Evolutionary conservation across 2,329 filamentous ascomycete species (phyloP), one percentile per base, ranked within the genome.

Genomic region (Penicillium olsonii): DNA sequence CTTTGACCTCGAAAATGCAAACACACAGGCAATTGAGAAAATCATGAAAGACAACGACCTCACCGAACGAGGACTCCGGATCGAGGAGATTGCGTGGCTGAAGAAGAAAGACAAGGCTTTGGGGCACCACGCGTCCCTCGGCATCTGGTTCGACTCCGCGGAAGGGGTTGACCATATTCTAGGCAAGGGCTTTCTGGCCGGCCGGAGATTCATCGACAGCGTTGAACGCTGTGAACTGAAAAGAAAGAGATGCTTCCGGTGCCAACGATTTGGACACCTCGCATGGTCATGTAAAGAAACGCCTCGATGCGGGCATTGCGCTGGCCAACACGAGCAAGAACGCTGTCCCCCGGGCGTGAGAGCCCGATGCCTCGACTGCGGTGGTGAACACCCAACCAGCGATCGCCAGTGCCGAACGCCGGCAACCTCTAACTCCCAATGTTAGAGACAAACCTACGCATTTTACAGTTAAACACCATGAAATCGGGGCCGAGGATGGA

Each of bases 21-120:
- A 35, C 7, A 12, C 12, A 8, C n/a, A 37, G 15, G 42, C 42
- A 2, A 35, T 37, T n/a, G 8, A 37, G 33, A 44, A 29, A 18
- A 29, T 37, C 15, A 4, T 18, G 20, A 11, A 27, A 5, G 22
- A 44, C 6, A 44, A 44, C 33, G 42, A 44, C 14, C 31, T 44
- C 4, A 19, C 33, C 14, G 33, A 37, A 4, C 46, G 53, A 20
- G 49, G 50, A 8, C 63, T 59, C 45, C 33, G 47, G 11, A 62
- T 68, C 40, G 47, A 62, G 14, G 56, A 67, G 2, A 45, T 64
- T 8, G 55, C 57, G 37, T 67, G 53, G 61, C 46, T 64, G 4
- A 65, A 64, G 48, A 58, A 48, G 39, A 63, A 43, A 29, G 64
- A 63, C 44, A 60, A 53, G 17, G 26, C 38, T 1, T 24, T 67